Conservation (phyloP, 148 eudicot species). For the Bassia scoparia region DNA sequence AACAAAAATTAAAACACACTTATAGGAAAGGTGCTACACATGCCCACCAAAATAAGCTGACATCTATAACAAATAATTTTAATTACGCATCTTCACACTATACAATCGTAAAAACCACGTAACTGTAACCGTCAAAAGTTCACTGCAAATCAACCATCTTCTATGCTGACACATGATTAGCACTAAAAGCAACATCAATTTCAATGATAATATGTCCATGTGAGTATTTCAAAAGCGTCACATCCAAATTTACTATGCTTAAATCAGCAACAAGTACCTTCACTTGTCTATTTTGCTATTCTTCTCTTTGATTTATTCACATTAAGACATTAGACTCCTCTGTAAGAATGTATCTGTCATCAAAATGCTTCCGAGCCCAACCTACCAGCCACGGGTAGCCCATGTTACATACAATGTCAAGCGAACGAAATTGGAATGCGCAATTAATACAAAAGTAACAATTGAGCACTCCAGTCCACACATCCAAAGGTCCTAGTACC, state of each 20-base stretch:
- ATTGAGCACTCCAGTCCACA: background rate
- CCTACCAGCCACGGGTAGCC: conserved; percentile 80
- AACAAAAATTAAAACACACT: too few species aligned
- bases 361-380: conserved; percentile 49
- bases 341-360: conserved; percentile 35
- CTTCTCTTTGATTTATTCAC: conserved; percentile 23
- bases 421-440: background rate
- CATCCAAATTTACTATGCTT: background rate
- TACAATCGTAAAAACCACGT: conserved; percentile 44
- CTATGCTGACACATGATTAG: conserved; percentile 63
- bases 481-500: background rate
- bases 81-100: background rate
- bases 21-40: too few species aligned
- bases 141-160: conserved; percentile 87
- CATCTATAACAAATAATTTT: too few species aligned
- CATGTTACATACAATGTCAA: conserved; percentile 38
- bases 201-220: background rate
- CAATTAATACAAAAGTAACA: background rate
- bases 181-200: background rate
- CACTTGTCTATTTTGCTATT: conserved; percentile 36
- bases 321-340: conserved; percentile 27
- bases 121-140: conserved; percentile 95
- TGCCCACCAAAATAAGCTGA: too few species aligned
- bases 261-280: conserved; percentile 49
- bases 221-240: background rate